A percentile compares a stretch with the other conserved stretches of the same genome.
Conservation (phyloP, 805 yeast species). For the Yarrowia keelungensis region DNA sequence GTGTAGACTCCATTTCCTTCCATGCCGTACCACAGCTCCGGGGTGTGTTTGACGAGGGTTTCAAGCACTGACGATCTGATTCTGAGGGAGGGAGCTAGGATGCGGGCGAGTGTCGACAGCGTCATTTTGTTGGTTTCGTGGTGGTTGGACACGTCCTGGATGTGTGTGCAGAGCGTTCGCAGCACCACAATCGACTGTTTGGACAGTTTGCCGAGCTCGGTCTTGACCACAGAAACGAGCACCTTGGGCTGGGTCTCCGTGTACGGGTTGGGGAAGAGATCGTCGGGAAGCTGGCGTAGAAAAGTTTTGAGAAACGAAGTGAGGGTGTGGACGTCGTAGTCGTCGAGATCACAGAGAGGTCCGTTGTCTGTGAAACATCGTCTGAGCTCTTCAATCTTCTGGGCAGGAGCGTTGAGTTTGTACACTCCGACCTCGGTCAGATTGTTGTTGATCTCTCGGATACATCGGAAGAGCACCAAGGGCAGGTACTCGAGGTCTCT, state of each 20-base stretch:
- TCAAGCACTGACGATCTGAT: slow-evolving; percentile 14
- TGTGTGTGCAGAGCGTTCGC: slow-evolving; percentile 14
- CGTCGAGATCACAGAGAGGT: slow-evolving; percentile 2
- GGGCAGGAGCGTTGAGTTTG: slow-evolving; percentile 1
- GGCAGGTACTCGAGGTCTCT: slow-evolving; percentile 30
- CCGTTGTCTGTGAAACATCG: slow-evolving; percentile 19
- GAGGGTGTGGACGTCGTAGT: slow-evolving; percentile 12
- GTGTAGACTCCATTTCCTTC: slow-evolving; percentile 23
- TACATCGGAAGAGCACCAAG: slow-evolving; percentile 19
- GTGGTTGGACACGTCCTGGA: slow-evolving; percentile 38
- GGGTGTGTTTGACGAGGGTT: slow-evolving; percentile 11
- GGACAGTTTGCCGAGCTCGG: slow-evolving; percentile 12
- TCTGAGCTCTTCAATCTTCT: slow-evolving; percentile 5
- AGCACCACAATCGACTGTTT: slow-evolving; percentile 26
- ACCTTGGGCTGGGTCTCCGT: slow-evolving; percentile 18
- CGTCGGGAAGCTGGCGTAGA: slow-evolving; percentile 27
- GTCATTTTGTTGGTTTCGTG: slow-evolving; percentile 35
- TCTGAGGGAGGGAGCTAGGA: slow-evolving; percentile 12
- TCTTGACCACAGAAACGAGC: slow-evolving; percentile 14
- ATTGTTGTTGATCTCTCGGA: slow-evolving; percentile 12
- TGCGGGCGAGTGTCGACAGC: slow-evolving; percentile 5
- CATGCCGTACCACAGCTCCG: slow-evolving; percentile 35
- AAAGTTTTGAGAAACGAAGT: slow-evolving; percentile 17
- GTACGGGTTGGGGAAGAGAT: slow-evolving; percentile 18
- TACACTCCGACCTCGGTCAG: slow-evolving; percentile 27